A percentile compares a stretch with the other conserved stretches of the same genome.
Conservation (phyloP, 495 filamentous ascomycete genomes). For the Penicillium longicatenatum region DNA sequence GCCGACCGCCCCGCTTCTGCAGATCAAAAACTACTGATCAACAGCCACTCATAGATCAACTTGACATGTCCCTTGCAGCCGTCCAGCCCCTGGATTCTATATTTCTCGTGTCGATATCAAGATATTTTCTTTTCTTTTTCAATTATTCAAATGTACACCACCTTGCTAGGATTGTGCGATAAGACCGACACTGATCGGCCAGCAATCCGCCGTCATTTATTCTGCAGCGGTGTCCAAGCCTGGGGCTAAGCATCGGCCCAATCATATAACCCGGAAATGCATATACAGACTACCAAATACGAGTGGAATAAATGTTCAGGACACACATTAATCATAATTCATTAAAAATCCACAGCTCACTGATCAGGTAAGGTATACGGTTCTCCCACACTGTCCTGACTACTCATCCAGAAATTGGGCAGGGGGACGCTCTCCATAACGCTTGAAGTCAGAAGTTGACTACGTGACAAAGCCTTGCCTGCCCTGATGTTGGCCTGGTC, state of each 20-base stretch:
- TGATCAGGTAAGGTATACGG: conserved; percentile 38
- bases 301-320: too few species aligned
- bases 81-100: not conserved
- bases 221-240: too few species aligned
- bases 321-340: conserved; percentile 15
- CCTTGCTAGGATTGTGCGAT: not conserved
- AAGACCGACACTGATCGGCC: too few species aligned
- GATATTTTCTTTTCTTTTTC: not conserved
- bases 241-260: too few species aligned
- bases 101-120: not conserved
- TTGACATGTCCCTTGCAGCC: not conserved
- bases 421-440: conserved; percentile 51
- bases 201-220: not conserved
- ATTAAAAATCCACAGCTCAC: conserved; percentile 14
- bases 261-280: not conserved
- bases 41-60: not conserved
- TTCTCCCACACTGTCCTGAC: conserved; percentile 48
- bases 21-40: conserved; percentile 4
- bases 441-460: conserved; percentile 46
- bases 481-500: conserved; percentile 28
- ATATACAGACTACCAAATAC: not conserved
- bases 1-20: conserved; percentile 33
- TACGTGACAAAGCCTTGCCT: conserved; percentile 34
- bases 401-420: conserved; percentile 42
- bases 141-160: too few species aligned